Percentiles rank a stretch among this genome's conserved stretches.
These are phyloP conservation scores for Ramalina intermedia DNA, from an alignment of 495 filamentous ascomycete species.

Conservation along the genomic window DNA sequence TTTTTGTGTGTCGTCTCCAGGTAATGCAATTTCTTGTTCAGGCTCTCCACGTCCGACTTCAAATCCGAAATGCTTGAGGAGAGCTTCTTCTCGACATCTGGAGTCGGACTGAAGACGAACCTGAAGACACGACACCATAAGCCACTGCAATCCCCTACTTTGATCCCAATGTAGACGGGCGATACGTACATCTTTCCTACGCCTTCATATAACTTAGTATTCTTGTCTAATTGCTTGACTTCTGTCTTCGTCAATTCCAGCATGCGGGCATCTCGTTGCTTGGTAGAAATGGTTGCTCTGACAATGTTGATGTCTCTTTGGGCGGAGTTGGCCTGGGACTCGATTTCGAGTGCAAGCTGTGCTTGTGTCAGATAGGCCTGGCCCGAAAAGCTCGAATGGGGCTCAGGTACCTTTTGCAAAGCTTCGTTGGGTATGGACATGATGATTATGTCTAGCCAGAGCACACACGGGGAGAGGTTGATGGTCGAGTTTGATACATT, in stretches of 20 bases:
- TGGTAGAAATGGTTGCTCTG: conserved; percentile 68
- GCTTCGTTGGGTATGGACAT: conserved; percentile 98
- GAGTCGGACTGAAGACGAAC: conserved; percentile 70
- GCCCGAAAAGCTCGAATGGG: not conserved
- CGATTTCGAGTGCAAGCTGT: conserved; percentile 87
- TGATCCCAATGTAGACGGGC: not conserved
- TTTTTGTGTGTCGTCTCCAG: conserved; percentile 92
- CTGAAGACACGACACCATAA: conserved; percentile 28
- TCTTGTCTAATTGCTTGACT: conserved; percentile 57
- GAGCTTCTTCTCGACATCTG: conserved; percentile 60
- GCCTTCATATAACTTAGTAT: conserved; percentile 81
- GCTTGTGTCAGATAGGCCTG: conserved; percentile 5
- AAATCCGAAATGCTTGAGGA: conserved; percentile 59
- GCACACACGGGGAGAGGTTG: too few species aligned
- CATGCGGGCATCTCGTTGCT: conserved; percentile 79
- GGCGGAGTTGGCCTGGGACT: conserved; percentile 68
- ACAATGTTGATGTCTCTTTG: conserved; percentile 88
- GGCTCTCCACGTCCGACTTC: conserved; percentile 57
- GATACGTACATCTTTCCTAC: conserved; percentile 82
- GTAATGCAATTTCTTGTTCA: conserved; percentile 86
- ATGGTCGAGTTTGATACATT: not conserved
- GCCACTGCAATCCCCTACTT: not conserved
- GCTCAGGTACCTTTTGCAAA: conserved; percentile 60
- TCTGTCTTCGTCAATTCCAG: conserved; percentile 79
- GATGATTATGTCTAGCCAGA: not conserved